Percentiles rank a stretch among this genome's conserved stretches.
Conservation (phyloP, 495 filamentous ascomycete genomes). For the Penicillium waksmanii region DNA sequence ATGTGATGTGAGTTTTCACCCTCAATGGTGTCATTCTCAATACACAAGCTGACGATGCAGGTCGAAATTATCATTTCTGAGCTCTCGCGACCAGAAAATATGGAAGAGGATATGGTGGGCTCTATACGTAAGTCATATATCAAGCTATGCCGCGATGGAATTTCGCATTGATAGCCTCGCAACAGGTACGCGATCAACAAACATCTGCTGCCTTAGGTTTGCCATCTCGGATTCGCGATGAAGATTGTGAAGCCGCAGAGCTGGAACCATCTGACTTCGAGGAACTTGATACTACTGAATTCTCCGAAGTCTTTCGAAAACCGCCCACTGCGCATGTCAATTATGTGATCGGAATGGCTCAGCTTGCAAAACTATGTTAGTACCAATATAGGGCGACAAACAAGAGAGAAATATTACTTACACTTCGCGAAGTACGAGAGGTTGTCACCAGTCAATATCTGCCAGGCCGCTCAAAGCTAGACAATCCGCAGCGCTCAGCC, state of each 20-base stretch:
- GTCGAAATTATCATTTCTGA: constrained; percentile 42
- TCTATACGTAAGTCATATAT: constrained; percentile 40
- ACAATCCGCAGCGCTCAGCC: constrained; percentile 29
- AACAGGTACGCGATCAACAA: constrained; percentile 45
- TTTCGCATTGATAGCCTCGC: background rate
- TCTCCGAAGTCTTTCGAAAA: constrained; percentile 32
- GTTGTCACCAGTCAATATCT: constrained; percentile 47
- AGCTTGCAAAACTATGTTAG: constrained; percentile 44
- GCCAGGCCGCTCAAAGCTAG: constrained; percentile 34
- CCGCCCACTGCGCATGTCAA: constrained; percentile 35
- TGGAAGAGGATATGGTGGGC: constrained; percentile 56
- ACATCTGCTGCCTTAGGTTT: constrained; percentile 43
- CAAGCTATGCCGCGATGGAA: background rate
- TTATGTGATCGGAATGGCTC: constrained; percentile 49
- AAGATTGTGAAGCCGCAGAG: constrained; percentile 50
- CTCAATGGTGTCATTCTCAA: background rate
- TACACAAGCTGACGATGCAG: constrained; percentile 24
- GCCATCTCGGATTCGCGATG: constrained; percentile 47
- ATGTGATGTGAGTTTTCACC: constrained; percentile 40
- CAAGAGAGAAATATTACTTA: background rate
- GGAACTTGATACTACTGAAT: constrained; percentile 31
- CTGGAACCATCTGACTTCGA: constrained; percentile 42
- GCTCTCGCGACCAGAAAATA: constrained; percentile 35
- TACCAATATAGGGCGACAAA: background rate
- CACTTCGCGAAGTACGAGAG: constrained; percentile 37